Percentiles rank a stretch among this genome's conserved stretches.
phyloP scores from a whole-genome alignment of 345 rosid genomes.

The Eucalyptus tenuipes region DNA sequence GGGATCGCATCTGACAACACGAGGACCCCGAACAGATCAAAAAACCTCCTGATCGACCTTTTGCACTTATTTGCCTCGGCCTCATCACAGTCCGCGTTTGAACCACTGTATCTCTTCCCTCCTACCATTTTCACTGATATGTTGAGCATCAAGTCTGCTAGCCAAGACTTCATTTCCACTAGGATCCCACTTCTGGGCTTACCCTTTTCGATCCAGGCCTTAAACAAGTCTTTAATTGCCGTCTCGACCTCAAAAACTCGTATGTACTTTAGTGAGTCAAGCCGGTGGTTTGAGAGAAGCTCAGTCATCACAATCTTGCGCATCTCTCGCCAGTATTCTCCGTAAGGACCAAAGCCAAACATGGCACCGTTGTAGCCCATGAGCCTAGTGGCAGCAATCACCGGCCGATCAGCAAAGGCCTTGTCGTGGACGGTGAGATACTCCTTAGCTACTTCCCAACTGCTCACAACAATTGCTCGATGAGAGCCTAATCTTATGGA shows the following conservation, averaged over 20 bases:
- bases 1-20: slow-evolving; percentile 28
- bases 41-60: slow-evolving; percentile 3
- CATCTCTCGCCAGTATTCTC: slow-evolving; percentile 27
- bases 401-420: slow-evolving; percentile 10
- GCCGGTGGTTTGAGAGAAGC: slow-evolving; percentile 18
- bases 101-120: slow-evolving; percentile 12
- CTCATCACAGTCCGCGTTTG: background rate
- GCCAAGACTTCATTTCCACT: slow-evolving; percentile 25
- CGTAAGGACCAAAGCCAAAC: slow-evolving; percentile 31
- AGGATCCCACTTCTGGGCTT: background rate
- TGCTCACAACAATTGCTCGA: slow-evolving; percentile 5
- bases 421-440: slow-evolving; percentile 11
- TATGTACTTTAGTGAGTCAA: slow-evolving; percentile 9
- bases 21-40: slow-evolving; percentile 4
- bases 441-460: slow-evolving; percentile 18
- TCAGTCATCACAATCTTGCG: slow-evolving; percentile 8
- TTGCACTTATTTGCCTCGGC: background rate
- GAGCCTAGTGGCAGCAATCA: slow-evolving; percentile 7
- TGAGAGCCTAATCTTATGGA: slow-evolving; percentile 11
- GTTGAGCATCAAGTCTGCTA: slow-evolving; percentile 12
- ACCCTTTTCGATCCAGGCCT: background rate
- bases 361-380: slow-evolving; percentile 18
- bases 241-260: slow-evolving; percentile 6
- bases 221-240: background rate
- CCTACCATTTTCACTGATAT: slow-evolving; percentile 8